Percentiles rank a stretch among this genome's conserved stretches.
phyloP scores from a whole-genome alignment of 371 early-diverging fungal species.

The Syncephalastrum contaminatum region DNA sequence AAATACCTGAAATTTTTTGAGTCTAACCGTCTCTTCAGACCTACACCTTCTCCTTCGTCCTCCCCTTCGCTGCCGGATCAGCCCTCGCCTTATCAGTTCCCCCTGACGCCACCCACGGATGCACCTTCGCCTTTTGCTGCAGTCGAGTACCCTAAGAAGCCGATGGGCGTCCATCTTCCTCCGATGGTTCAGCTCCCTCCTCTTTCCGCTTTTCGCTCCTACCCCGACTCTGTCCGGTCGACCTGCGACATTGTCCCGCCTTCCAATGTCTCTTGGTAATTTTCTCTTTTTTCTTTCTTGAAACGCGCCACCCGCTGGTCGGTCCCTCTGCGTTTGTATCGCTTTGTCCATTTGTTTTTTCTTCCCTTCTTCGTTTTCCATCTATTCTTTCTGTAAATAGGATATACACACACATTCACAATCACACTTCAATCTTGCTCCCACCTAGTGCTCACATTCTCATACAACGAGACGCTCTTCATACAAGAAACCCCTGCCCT shows the following conservation, averaged over 20 bases:
- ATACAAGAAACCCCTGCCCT: too few species aligned
- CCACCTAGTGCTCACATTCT: too few species aligned
- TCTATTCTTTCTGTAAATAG: slow-evolving; percentile 2
- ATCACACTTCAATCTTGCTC: not conserved
- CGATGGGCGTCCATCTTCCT: not conserved
- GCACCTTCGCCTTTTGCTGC: not conserved
- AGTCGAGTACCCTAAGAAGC: too few species aligned
- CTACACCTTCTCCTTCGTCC: slow-evolving; percentile 1
- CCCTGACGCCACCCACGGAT: slow-evolving; percentile 1
- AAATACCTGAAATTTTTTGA: not conserved
- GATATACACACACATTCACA: not conserved
- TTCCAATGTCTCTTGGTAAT: slow-evolving; percentile 11
- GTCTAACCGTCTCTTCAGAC: not conserved
- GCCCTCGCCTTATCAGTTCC: not conserved
- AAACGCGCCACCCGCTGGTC: too few species aligned
- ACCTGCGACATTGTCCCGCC: slow-evolving; percentile 12
- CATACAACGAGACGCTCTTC: too few species aligned
- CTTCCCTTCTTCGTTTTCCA: too few species aligned
- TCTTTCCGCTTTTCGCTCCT: slow-evolving; percentile 7
- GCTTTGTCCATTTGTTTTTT: too few species aligned
- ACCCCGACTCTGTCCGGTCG: slow-evolving; percentile 8
- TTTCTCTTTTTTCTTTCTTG: not conserved
- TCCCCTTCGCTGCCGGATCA: not conserved
- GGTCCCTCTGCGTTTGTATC: too few species aligned
- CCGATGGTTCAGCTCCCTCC: slow-evolving; percentile 2